Evolutionary conservation across 2,329 filamentous ascomycete species (phyloP), one percentile per base, ranked within the genome.

Genomic region (Tolypocladium tropicale): DNA sequence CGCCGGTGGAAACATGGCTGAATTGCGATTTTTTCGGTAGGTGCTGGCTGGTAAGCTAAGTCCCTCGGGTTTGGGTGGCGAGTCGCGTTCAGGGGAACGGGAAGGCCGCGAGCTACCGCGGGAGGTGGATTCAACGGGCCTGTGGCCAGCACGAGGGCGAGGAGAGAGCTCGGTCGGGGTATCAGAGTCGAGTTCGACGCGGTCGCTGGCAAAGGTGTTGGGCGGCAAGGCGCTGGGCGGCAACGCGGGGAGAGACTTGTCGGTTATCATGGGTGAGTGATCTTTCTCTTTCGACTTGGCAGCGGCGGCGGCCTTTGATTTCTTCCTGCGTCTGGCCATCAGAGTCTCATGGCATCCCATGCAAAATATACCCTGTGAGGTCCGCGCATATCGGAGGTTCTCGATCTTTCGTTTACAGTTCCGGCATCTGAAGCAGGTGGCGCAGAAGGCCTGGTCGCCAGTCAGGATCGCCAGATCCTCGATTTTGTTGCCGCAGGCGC

Each of bases 391-490:
- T 70, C 93, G 86, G 61, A 99, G 79, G 70, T 99, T 99, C 73
- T 99, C 94, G 59, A 99, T 99, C 77, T 96, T 96, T 70, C 89
- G 85, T 78, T 97, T 99, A 79, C 94, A 99, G 71, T 97, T 99
- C 65, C 94, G 83, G 75, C 94, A 99, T 65, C 92, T 84, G 76
- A 99, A 99, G 75, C 94, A 99, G 56, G 90, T 93, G 48, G 92
- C 91, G 74, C 94, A 99, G 70, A 96, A 99, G 49, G 94, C 94
- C 74, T 99, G 93, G 67, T 99, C 94, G 61, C 94, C 94, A 0
- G 94, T 99, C 63, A 99, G 79, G 70, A 99, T 99, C 61, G 94
- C 94, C 60, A 97, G 79, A 70, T 99, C 94, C 71, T 99, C 94
- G 63, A 99, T 99, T 78, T 99, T 99, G 77, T 95, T 93, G 57